These are phyloP conservation scores for Aspergillus vadensis DNA, from an alignment of 2,329 filamentous ascomycete genomes.

Conservation along the genomic window DNA sequence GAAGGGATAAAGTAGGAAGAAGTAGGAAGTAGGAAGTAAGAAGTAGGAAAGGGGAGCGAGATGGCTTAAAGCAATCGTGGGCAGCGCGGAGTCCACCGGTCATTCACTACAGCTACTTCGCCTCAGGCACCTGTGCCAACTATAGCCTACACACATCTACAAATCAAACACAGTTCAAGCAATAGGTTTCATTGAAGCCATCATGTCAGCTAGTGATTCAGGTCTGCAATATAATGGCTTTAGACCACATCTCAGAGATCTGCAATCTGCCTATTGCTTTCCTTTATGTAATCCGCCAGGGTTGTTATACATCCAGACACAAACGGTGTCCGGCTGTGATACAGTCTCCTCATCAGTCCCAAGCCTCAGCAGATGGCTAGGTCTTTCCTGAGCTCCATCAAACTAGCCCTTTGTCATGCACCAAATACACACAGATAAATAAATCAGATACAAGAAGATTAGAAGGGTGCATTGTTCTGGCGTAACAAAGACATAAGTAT, in stretches of 20 bases:
- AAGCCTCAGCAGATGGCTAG: neutral
- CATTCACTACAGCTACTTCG: neutral
- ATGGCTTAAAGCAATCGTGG: neutral
- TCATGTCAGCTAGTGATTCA: conserved; percentile 15
- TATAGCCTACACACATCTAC: neutral
- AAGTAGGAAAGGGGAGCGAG: neutral
- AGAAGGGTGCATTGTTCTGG: neutral
- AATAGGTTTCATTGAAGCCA: conserved; percentile 24
- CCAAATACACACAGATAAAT: neutral
- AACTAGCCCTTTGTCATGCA: conserved; percentile 3
- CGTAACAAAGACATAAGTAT: neutral
- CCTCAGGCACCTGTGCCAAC: neutral
- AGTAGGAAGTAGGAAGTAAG: neutral
- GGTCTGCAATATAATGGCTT: neutral
- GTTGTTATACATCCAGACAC: neutral
- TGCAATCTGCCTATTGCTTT: neutral
- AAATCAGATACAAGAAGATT: conserved; percentile 5
- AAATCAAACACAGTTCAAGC: neutral
- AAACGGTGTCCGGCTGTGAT: neutral
- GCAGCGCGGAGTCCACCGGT: neutral
- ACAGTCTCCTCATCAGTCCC: neutral
- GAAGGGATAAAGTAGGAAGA: neutral
- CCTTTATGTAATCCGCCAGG: neutral
- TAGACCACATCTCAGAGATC: neutral
- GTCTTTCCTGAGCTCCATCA: neutral